A percentile compares a stretch with the other conserved stretches of the same genome.
phyloP scores from a whole-genome alignment of 345 rosid genomes.

The Mallotus nudiflorus region DNA sequence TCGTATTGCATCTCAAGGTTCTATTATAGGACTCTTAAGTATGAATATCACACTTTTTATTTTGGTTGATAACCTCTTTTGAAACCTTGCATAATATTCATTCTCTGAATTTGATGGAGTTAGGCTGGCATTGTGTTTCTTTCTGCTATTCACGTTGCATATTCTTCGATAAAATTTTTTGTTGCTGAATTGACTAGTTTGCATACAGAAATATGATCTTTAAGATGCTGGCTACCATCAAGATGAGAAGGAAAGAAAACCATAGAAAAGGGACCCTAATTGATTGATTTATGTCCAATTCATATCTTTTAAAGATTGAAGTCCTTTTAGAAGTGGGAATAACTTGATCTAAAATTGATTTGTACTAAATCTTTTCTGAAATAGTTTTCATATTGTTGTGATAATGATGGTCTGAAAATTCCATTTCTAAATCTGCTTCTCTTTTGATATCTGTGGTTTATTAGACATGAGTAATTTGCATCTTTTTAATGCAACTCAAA shows the following conservation, averaged over 20 bases:
- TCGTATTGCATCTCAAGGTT: slow-evolving; percentile 12
- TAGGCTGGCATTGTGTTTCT: slow-evolving; percentile 2
- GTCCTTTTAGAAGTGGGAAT: background rate
- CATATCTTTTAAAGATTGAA: background rate
- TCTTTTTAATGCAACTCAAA: slow-evolving; percentile 5
- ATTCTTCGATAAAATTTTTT: background rate
- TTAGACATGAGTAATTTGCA: background rate
- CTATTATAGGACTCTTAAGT: background rate
- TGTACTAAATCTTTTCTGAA: too few species aligned
- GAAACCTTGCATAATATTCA: slow-evolving; percentile 1
- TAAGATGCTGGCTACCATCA: background rate
- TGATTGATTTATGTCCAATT: background rate
- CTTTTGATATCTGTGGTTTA: background rate
- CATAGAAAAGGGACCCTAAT: background rate
- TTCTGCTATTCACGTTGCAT: background rate
- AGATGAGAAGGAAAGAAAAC: slow-evolving; percentile 1
- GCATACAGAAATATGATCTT: too few species aligned
- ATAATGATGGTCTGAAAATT: background rate
- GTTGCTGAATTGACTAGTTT: background rate
- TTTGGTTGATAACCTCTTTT: slow-evolving; percentile 6
- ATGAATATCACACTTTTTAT: background rate
- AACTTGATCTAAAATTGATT: background rate
- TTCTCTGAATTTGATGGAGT: background rate
- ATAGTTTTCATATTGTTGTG: background rate
- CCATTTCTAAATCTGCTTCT: background rate